Conservation (phyloP, 805 yeast genomes). For the Candida xiaguanensis region DNA sequence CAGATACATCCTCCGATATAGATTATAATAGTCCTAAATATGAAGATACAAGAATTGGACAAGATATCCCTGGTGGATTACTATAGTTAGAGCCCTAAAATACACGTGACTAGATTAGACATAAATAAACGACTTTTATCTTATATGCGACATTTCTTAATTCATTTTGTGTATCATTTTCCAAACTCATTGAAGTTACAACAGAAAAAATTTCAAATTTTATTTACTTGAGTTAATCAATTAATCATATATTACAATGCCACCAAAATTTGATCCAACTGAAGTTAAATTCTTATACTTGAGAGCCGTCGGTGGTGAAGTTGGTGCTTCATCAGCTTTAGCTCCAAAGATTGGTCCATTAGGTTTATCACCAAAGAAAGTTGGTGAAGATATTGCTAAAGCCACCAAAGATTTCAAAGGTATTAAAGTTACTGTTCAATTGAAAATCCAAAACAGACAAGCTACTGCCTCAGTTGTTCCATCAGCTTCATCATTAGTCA, state of each 20-base stretch:
- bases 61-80: constrained; percentile 42
- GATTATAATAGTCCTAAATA: constrained; percentile 20
- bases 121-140: too few species aligned
- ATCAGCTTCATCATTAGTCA: constrained; percentile 97
- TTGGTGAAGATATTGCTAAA: constrained; percentile 99
- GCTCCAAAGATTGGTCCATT: constrained; percentile 99
- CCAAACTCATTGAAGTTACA: neutral
- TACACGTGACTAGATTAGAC: neutral
- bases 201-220: constrained; percentile 3
- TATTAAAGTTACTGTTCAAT: constrained; percentile 97
- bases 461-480: constrained; percentile 98
- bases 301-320: constrained; percentile 99
- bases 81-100: neutral
- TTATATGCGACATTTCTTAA: neutral
- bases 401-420: constrained; percentile 99
- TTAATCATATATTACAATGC: constrained; percentile 46
- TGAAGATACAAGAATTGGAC: constrained; percentile 39
- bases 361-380: constrained; percentile 99
- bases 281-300: constrained; percentile 98
- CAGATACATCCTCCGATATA: constrained; percentile 25
- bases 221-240: constrained; percentile 15
- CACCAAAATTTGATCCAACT: constrained; percentile 98
- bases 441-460: constrained; percentile 99
- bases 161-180: constrained; percentile 1
- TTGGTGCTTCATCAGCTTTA: constrained; percentile 98